These are phyloP conservation scores for Amphichorda felina DNA, from an alignment of 2,329 filamentous ascomycete species.

Conservation along the genomic window DNA sequence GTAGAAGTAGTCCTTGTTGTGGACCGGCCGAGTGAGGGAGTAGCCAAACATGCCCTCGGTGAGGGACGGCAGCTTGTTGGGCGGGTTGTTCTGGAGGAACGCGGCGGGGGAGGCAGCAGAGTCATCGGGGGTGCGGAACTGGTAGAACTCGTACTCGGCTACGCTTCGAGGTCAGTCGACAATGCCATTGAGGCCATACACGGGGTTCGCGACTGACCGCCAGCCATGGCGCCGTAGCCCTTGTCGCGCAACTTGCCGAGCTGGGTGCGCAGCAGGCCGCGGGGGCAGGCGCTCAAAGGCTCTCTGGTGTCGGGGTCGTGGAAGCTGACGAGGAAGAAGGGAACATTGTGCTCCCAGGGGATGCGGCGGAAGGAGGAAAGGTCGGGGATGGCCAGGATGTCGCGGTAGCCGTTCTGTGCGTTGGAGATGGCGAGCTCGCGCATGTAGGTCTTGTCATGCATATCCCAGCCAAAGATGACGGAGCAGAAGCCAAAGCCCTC, in stretches of 20 bases:
- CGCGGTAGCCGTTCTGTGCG: conserved; percentile 79
- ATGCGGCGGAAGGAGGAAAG: conserved; percentile 68
- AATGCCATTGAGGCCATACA: not conserved
- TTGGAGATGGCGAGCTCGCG: conserved; percentile 80
- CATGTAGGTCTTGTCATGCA: conserved; percentile 88
- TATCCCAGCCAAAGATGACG: conserved; percentile 92
- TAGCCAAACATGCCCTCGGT: conserved; percentile 97
- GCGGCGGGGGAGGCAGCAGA: conserved; percentile 54
- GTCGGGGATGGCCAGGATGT: conserved; percentile 74
- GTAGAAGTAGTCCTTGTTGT: conserved; percentile 91
- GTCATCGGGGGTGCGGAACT: conserved; percentile 59
- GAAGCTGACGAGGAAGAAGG: conserved; percentile 78
- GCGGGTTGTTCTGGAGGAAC: conserved; percentile 63
- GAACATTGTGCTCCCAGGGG: conserved; percentile 80
- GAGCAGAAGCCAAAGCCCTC: conserved; percentile 89
- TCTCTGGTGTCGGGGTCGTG: conserved; percentile 64
- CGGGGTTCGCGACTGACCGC: too few relatives aligned
- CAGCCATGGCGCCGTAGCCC: conserved; percentile 79
- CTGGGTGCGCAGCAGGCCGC: conserved; percentile 59
- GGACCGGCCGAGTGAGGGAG: conserved; percentile 72
- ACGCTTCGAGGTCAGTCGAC: conserved; percentile 4
- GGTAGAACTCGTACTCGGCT: conserved; percentile 96
- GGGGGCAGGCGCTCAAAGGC: conserved; percentile 66
- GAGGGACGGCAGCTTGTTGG: conserved; percentile 61
- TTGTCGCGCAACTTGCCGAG: conserved; percentile 53